Base-by-base conservation (phyloP, 2,329 filamentous ascomycete genomes). In the Penicillium polonicum region DNA sequence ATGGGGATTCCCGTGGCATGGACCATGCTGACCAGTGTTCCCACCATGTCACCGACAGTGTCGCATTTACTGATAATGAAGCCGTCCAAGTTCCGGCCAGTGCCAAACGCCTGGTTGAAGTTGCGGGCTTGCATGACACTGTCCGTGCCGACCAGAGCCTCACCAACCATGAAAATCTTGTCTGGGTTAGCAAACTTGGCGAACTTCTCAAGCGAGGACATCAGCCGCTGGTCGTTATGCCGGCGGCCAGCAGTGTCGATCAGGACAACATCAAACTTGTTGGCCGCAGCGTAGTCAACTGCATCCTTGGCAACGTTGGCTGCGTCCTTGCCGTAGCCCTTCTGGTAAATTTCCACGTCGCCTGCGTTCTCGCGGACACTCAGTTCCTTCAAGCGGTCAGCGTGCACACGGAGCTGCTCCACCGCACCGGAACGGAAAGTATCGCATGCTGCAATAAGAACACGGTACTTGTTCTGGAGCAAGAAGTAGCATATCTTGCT, bases 51-150 rank as follows among this genome's bases (percentile, higher is more conserved):
- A n/a, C 94, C 95, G 38, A 99, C 95, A 0, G 94, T 99, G 78
- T 99, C 94, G 74, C 94, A 97, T 77, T 99, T 99, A 60, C 89
- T 93, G 68, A 99, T 97, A 72, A 99, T 96, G 76, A 99, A 99
- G 6, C 94, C 94, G 76, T 99, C 95, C 38, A 99, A 82, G 29
- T 85, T 85, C 57, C 93, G 82, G 15, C 86, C 87, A 5, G 85
- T 82, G 33, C 94, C 95, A 77, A 99, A 97, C 2, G 91, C 90
- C 38, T 88, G 86, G 72, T 97, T 97, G 80, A 99, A 99, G 78
- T 97, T 97, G 68, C 92, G 85, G 4, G 95, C 94, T 77, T 99
- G 94, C 48, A 92, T 91, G 23, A 99, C 94, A 4, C 89, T 92
- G 76, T 99, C 95, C 5, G 91, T 96, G 58, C 94, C 94, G 0